Evolutionary conservation across 2,329 filamentous ascomycete genomes (phyloP), one percentile per base, ranked within the genome.

Genomic region (Microdochium nivale): DNA sequence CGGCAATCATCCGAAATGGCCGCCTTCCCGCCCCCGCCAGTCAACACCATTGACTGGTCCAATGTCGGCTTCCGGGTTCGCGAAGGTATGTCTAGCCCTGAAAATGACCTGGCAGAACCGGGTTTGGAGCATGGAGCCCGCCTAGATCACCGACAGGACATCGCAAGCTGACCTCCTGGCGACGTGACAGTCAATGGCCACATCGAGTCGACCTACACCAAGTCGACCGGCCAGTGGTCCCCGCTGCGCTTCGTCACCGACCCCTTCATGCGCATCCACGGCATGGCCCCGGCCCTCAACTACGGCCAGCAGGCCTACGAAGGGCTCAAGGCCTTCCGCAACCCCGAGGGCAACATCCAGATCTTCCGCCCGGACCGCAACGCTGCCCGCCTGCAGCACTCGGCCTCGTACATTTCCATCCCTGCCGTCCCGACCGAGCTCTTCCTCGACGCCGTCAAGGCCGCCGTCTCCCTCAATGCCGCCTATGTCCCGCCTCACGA

Each of bases 261-360:
- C 61, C 92, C 92, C 7, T 91, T 80, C 74, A 81, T 97, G 61
- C 84, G 85, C 58, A 84, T 97, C 65, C 92, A 97, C 70, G 94
- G 92, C 69, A 94, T 99, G 88, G 86, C 91, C 0, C 91, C 94
- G 0, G 92, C 84, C 44, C 81, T 97, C 58, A 99, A 99, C 78
- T 99, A 99, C 69, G 90, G 92, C 53, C 90, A 96, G 67, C 94
- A 97, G 74, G 92, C 90, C 62, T 99, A 95, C 76, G 94, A 99
- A 69, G 94, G 94, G n/a, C 83, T 97, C 67, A 97, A 97, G 71
- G 91, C 92, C 51, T 96, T 96, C 79, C 90, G 92, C 56, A 76
- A 78, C 2, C 87, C 90, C 19, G 74, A 79, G 53, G 81, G 87
- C 67, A 66, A 76, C 54, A 91, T 97, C 72, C 82, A 84, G 66